Base-by-base conservation (phyloP, 441 rosid species). In the Theobroma grandiflorum region DNA sequence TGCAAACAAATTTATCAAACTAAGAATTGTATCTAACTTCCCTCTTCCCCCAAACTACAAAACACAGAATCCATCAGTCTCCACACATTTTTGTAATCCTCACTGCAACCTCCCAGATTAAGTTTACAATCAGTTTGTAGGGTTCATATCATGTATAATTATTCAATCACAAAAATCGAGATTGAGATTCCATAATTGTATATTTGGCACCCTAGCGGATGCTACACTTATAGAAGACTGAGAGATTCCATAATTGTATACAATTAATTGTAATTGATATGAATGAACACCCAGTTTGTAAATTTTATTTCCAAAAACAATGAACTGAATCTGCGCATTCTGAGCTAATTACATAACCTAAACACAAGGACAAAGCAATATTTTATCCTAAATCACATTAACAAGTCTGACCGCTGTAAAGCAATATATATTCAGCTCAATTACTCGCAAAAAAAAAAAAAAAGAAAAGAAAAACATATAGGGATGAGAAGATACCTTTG, bases 401-500 rank as follows among this genome's bases (percentile, higher is more conserved):
- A 7, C 5, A 26, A 70, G 35, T 43, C 42, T 10, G 35, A 43
- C 43, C 9, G n/a, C 9, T 6, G 10, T 2, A 8, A 42, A 69
- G 50, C 55, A 6, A 43, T 11, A 43, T 22, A 20, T 43, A 12
- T 43, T 53, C 72, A 68, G 53, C n/a, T 43, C 22, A 68, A 68
- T 43, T 22, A 68, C 38, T 37, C 20, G 3, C 40, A 38, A 42
- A 11, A 15, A 15, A 33, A 4, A 26, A n/a, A 4, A 66, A 12
- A 4, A 37, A 26, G 2, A 2, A 2, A n/a, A n/a, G n/a, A 20
- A 37, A 18, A n/a, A 4, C 31, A 68, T 8, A 58, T 8, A 64
- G 8, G 20, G 12, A 53, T 57, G 31, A 26, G 40, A 26, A 68
- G 2, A 72, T 87, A 91, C 98, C 99, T 94, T 95, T 95, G 80